Evolutionary conservation across 306 rosid species (phyloP), one percentile per base, ranked within the genome.

Genomic region (Rubus idaeus): DNA sequence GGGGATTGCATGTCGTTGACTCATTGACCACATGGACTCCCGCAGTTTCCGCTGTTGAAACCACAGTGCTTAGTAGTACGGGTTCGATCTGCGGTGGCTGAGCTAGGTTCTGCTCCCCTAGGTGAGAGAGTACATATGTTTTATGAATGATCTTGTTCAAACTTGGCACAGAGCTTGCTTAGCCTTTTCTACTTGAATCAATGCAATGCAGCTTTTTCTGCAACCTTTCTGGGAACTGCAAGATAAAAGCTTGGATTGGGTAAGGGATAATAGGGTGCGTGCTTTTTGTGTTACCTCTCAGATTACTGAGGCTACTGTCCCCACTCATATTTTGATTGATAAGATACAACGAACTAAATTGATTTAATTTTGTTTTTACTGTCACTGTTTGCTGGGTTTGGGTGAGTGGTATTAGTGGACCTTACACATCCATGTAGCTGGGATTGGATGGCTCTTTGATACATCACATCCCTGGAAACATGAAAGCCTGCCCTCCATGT

Each of bases 381-480:
- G 49, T 11, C 30, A 35, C 30, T 53, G 8, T 11, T 13, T 23
- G 40, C 18, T 45, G 14, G 44, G 20, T 13, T 5, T 5, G 11
- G 30, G 66, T 21, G 13, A 12, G n/a, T 1, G 61, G 41, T 30
- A 7, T 17, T 30, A 5, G 62, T 42, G 77, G 85, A 82, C 20
- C 81, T 78, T 39, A 18, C 23, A 17, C 53, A 20, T 39, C 21
- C 46, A 9, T 44, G 42, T 42, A 44, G 73, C 78, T 16, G 69
- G 69, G 69, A 39, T 64, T 37, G 2, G 47, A 79, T 56, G 61
- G 65, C 75, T 0, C 70, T 49, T 6, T 69, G 83, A 73, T 64
- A 30, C 79, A 77, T 84, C 87, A 75, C 85, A 80, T 84, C 85
- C 75, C 63, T 30, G 63, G 56, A 78, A 66, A 51, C 79, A 82